Base-by-base conservation (phyloP, 2,329 filamentous ascomycete species). In the Monilinia laxa region DNA sequence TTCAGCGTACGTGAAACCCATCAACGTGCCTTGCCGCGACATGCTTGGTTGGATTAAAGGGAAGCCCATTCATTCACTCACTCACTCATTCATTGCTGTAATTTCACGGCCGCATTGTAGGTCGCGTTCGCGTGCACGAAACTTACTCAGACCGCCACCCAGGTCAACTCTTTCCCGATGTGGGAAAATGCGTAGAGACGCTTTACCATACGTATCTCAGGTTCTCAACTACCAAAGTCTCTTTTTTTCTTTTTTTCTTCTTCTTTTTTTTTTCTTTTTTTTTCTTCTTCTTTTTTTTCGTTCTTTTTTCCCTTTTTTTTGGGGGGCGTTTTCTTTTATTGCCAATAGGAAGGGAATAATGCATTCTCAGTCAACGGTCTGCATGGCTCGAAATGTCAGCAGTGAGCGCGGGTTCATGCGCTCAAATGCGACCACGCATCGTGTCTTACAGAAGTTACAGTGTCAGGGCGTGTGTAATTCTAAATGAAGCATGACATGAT, bases 141-240 rank as follows among this genome's bases (percentile, higher is more conserved):
- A 60, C 57, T 60, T 59, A 59, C 57, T 49, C 57, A 47, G 57
- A 60, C 57, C 57, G 57, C 57, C 57, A 60, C 42, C 57, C 49
- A 23, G 7, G 38, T 35, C 31, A 18, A 23, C 57, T 35, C 20
- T 1, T 23, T 23, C 20, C 57, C 57, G 57, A 59, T 18, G 25
- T 35, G 31, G 42, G 28, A 25, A 18, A 20, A 35, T 49, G 57
- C 42, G 57, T 49, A 31, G 31, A 59, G 25, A 59, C 56, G 31
- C 11, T 47, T 28, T 28, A 28, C 28, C 28, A 28, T 28, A 47
- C 16, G 45, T 18, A 20, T 10, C 20, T n/a, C 18, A n/a, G 45
- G 18, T n/a, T 10, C 25, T 18, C 11, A 49, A n/a, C 20, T 59
- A 14, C 25, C 23, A 31, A 16, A 28, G 28, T n/a, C 28, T 28